phyloP scores from a whole-genome alignment of 345 rosid species.

The Eucalyptus victrix region DNA sequence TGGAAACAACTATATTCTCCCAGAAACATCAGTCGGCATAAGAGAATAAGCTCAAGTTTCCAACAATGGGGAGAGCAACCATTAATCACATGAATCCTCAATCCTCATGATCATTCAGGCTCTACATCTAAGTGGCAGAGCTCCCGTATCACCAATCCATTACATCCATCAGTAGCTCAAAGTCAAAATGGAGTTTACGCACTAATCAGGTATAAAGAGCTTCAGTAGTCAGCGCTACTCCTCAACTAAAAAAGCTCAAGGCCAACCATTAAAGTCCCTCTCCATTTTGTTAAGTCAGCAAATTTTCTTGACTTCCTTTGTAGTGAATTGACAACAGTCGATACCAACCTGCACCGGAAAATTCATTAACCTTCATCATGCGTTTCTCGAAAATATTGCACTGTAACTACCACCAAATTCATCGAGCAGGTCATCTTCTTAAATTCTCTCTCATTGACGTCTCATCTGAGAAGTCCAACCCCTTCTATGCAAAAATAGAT shows the following conservation, averaged over 20 bases:
- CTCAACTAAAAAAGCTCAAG: background rate
- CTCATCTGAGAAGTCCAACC: background rate
- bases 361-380: background rate
- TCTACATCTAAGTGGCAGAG: background rate
- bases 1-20: background rate
- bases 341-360: rapidly evolving
- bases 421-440: background rate
- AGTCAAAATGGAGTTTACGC: background rate
- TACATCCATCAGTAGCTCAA: background rate
- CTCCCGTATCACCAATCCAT: background rate
- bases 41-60: background rate
- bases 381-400: background rate
- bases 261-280: background rate
- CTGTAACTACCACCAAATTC: background rate
- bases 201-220: background rate
- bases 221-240: background rate
- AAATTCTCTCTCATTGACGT: background rate
- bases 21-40: background rate
- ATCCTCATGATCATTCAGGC: background rate
- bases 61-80: background rate
- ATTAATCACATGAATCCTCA: background rate
- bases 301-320: background rate
- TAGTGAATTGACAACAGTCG: background rate
- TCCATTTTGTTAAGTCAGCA: background rate
- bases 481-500: background rate